Evolutionary conservation across 352 stramenopile genomes (phyloP).

Genomic region (Phytophthora macrochlamydospora): DNA sequence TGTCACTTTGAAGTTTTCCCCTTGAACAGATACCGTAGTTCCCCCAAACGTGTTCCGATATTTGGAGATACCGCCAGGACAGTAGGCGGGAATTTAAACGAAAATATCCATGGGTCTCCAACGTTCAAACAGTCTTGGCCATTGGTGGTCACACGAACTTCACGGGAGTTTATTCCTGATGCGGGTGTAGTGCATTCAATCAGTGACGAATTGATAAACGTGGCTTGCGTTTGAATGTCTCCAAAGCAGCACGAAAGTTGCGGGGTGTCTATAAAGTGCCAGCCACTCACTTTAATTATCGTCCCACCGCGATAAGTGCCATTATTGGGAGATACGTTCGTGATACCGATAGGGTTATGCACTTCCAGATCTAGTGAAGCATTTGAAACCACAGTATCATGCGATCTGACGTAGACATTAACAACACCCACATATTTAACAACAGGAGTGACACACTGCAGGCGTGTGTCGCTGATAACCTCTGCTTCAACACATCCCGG

Average conservation of each 20-base stretch:
- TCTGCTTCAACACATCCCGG: slow-evolving; percentile 24
- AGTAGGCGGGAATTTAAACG: slow-evolving; percentile 39
- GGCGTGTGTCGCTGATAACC: slow-evolving; percentile 38
- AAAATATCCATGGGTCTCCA: slow-evolving; percentile 36
- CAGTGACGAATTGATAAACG: slow-evolving; percentile 67
- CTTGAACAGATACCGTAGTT: slow-evolving; percentile 45
- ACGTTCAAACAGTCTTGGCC: slow-evolving; percentile 60
- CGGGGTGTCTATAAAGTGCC: slow-evolving; percentile 55
- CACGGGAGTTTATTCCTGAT: slow-evolving; percentile 20
- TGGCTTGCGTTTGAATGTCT: slow-evolving; percentile 45
- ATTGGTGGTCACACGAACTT: slow-evolving; percentile 60
- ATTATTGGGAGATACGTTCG: slow-evolving; percentile 26
- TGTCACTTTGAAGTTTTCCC: slow-evolving; percentile 50
- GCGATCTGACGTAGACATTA: slow-evolving; percentile 30
- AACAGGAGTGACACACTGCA: slow-evolving; percentile 36
- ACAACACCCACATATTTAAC: slow-evolving; percentile 17
- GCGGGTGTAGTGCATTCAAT: slow-evolving; percentile 60
- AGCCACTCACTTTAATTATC: slow-evolving; percentile 43
- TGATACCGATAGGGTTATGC: slow-evolving; percentile 33
- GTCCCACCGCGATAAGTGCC: slow-evolving; percentile 51
- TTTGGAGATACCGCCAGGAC: slow-evolving; percentile 41
- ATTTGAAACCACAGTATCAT: slow-evolving; percentile 3
- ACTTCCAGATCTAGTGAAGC: slow-evolving; percentile 30
- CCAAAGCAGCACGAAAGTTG: slow-evolving; percentile 76
- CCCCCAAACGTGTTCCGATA: slow-evolving; percentile 54